These are phyloP conservation scores for Verticillium dahliae DNA, from an alignment of 2,329 filamentous ascomycete species.

Conservation along the genomic window DNA sequence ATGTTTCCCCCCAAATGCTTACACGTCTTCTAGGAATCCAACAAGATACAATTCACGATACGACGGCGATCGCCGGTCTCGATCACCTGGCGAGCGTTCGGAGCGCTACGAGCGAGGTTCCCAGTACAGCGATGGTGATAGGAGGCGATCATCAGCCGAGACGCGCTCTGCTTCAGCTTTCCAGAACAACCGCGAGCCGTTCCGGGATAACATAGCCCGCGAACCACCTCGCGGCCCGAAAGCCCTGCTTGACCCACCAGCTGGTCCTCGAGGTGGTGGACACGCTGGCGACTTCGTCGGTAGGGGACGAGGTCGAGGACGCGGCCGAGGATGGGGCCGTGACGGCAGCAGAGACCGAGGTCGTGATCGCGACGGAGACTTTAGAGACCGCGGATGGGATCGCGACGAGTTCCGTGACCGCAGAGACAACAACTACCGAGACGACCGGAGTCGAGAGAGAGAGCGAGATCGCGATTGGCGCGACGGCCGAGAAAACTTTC, in stretches of 20 bases:
- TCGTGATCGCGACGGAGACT: constrained; percentile 54
- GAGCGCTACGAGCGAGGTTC: constrained; percentile 54
- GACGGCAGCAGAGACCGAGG: constrained; percentile 57
- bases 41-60: constrained; percentile 51
- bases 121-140: constrained; percentile 57
- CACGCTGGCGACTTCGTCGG: constrained; percentile 57
- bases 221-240: constrained; percentile 80
- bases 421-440: constrained; percentile 39
- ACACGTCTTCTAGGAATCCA: constrained; percentile 33
- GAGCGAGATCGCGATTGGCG: constrained; percentile 47
- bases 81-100: constrained; percentile 63
- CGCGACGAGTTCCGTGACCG: constrained; percentile 24
- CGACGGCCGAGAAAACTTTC: constrained; percentile 36
- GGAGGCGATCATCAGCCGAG: constrained; percentile 60
- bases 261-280: constrained; percentile 60
- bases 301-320: constrained; percentile 46
- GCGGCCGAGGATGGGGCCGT: constrained; percentile 48
- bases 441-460: constrained; percentile 54
- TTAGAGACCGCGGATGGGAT: constrained; percentile 37
- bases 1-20: constrained; percentile 3
- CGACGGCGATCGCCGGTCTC: constrained; percentile 57
- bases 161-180: constrained; percentile 51
- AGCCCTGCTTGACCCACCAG: constrained; percentile 65
- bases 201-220: constrained; percentile 37
- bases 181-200: constrained; percentile 51